Evolutionary conservation across 73 alveolate species (phyloP).

Genomic region (Paramecium biaurelia): DNA sequence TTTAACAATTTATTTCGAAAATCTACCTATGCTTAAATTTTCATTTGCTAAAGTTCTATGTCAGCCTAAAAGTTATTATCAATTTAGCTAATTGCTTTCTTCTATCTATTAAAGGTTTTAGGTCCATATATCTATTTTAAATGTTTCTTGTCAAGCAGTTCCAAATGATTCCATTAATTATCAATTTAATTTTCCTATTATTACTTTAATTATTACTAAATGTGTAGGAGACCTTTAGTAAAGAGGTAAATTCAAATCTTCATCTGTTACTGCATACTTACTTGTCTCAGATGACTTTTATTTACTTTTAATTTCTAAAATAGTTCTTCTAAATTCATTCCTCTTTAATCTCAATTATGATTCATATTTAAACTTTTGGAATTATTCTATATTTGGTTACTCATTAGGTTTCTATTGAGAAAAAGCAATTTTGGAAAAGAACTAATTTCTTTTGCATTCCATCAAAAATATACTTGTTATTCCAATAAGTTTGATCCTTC

Average conservation of each 20-base stretch:
- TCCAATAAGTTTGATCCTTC: not conserved
- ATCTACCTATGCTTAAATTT: not conserved
- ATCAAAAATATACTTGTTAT: constrained; percentile 10
- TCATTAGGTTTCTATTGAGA: not conserved
- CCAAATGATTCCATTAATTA: not conserved
- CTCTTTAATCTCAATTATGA: not conserved
- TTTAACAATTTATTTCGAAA: not conserved
- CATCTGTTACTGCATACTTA: not conserved
- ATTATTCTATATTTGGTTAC: not conserved
- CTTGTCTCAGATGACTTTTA: not conserved
- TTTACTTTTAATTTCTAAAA: not conserved
- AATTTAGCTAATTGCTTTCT: not conserved
- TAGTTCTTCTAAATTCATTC: not conserved
- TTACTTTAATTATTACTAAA: not conserved
- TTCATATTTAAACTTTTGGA: not conserved
- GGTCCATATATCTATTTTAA: not conserved
- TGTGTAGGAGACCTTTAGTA: not conserved
- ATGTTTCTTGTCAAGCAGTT: not conserved
- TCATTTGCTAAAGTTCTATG: not conserved
- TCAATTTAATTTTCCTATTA: not conserved
- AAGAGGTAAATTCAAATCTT: not conserved
- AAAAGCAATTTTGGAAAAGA: not conserved
- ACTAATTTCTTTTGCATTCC: constrained; percentile 3
- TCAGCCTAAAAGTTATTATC: not conserved
- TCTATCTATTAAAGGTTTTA: not conserved